These are phyloP conservation scores for Mucor velutinosus DNA, from an alignment of 371 early-diverging fungal genomes.

Conservation along the genomic window DNA sequence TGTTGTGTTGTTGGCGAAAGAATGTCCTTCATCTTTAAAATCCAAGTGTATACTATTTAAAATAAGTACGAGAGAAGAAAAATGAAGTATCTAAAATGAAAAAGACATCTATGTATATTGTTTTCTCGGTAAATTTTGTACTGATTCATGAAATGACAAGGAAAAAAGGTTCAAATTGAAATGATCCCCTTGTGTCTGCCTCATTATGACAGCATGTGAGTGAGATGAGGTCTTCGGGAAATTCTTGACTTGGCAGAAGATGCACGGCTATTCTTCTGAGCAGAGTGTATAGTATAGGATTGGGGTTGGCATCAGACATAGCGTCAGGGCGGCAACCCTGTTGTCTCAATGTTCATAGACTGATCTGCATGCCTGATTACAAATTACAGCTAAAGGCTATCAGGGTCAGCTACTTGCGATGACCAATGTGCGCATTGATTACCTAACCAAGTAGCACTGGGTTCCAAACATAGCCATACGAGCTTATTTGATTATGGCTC, in stretches of 20 bases:
- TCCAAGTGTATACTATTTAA: background rate
- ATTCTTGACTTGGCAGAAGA: background rate
- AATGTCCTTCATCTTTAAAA: conserved; percentile 10
- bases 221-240: background rate
- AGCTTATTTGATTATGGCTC: background rate
- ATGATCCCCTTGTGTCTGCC: background rate
- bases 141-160: background rate
- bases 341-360: background rate
- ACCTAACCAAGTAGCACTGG: background rate
- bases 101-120: background rate
- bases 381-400: background rate
- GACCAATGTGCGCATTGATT: background rate
- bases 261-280: too few species aligned
- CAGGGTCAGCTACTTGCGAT: background rate
- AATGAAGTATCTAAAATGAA: background rate
- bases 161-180: background rate
- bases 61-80: background rate
- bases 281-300: too few species aligned
- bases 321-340: background rate
- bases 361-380: background rate
- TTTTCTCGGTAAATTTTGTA: conserved; percentile 4
- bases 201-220: background rate
- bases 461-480: background rate
- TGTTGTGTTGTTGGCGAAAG: conserved; percentile 9
- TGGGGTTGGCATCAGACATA: too few species aligned